phyloP scores from a whole-genome alignment of 2,329 filamentous ascomycete species.

The Colletotrichum sp. region DNA sequence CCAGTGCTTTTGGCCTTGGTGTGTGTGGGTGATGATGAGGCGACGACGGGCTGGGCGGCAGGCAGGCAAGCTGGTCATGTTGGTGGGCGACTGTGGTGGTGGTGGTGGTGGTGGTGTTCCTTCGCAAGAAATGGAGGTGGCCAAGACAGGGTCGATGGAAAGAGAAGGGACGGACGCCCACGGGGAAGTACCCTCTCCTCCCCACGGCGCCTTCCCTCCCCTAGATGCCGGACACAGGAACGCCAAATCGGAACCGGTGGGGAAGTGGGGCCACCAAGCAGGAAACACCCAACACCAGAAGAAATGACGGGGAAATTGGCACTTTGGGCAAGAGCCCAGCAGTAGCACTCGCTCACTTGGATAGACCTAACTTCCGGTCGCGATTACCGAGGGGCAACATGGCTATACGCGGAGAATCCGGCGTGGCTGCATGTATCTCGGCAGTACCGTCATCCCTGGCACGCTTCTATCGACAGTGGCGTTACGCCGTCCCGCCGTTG shows the following conservation, averaged over 20 bases:
- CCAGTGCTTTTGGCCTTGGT: background rate
- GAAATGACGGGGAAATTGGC: background rate
- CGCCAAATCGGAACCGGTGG: slow-evolving; percentile 13
- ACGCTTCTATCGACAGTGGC: background rate
- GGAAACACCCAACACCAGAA: background rate
- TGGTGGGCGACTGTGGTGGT: background rate
- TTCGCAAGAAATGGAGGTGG: background rate
- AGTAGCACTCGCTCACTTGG: background rate
- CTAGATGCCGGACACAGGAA: background rate
- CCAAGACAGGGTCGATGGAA: background rate
- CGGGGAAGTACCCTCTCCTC: background rate
- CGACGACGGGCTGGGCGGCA: background rate
- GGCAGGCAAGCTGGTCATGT: background rate
- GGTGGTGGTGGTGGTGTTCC: background rate
- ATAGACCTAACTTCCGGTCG: background rate
- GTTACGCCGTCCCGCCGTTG: slow-evolving; percentile 5
- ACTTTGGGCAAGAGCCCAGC: background rate
- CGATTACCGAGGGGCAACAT: background rate
- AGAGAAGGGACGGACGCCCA: background rate
- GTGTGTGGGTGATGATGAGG: background rate
- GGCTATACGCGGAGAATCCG: background rate
- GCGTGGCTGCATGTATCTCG: slow-evolving; percentile 13
- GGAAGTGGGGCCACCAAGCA: slow-evolving; percentile 6
- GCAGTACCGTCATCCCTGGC: background rate
- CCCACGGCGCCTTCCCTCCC: background rate